Conservation (phyloP, 495 filamentous ascomycete species). For the Hypoxylon trugodes region DNA sequence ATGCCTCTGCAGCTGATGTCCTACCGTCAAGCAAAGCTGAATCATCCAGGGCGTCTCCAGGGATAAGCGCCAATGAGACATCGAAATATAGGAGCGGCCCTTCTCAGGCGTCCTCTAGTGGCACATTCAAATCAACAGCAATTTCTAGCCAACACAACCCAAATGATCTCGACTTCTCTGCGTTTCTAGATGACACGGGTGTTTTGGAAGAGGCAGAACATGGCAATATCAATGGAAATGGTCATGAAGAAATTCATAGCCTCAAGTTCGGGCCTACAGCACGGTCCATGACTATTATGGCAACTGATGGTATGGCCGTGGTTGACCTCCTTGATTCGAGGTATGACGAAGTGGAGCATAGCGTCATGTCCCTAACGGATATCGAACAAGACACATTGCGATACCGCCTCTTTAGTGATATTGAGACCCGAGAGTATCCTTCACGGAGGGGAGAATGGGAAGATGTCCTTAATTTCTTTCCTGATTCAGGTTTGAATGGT, state of each 20-base stretch:
- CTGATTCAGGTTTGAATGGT: conserved; percentile 38
- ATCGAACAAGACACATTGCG: conserved; percentile 43
- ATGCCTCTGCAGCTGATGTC: not conserved
- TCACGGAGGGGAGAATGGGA: conserved; percentile 46
- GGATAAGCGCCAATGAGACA: conserved; percentile 1
- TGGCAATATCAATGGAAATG: conserved; percentile 16
- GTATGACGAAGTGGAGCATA: conserved; percentile 37
- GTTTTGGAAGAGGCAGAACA: conserved; percentile 40
- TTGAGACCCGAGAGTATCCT: not conserved
- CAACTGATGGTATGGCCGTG: conserved; percentile 55
- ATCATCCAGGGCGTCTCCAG: conserved; percentile 14
- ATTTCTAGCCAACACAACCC: conserved; percentile 44
- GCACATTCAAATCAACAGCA: conserved; percentile 29
- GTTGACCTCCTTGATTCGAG: conserved; percentile 48
- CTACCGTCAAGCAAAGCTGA: conserved; percentile 34
- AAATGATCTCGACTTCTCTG: conserved; percentile 55
- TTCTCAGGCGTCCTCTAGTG: not conserved
- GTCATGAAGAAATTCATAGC: not conserved
- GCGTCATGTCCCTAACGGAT: conserved; percentile 24
- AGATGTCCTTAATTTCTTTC: conserved; percentile 54
- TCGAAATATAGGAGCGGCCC: conserved; percentile 2
- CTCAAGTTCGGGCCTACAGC: not conserved
- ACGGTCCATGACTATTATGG: conserved; percentile 1
- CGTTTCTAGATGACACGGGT: conserved; percentile 51
- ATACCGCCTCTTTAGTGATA: conserved; percentile 46